Conservation (phyloP, 1,284 basidiomycete genomes). For the Rhodotorula sp. region DNA sequence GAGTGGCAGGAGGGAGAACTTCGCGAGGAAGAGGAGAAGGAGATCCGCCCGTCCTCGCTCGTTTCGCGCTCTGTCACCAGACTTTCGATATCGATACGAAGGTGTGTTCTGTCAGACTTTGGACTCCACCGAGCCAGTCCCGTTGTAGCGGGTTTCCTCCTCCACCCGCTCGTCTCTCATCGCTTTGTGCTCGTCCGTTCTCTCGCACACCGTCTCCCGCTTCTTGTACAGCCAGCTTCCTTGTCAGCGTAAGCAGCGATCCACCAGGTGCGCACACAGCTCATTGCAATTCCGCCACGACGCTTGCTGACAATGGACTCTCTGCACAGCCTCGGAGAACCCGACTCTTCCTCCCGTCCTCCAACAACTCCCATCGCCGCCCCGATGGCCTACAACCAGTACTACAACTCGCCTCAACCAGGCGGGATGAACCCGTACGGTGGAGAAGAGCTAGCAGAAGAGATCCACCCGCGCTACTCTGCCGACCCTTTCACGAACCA, state of each 20-base stretch:
- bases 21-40: background rate
- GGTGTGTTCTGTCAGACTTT: too few relatives aligned
- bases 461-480: slow-evolving; percentile 15
- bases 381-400: slow-evolving; percentile 6
- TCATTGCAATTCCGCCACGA: too few relatives aligned
- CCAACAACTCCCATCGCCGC: background rate
- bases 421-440: slow-evolving; percentile 5
- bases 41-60: background rate
- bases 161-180: too few relatives aligned
- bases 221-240: too few relatives aligned
- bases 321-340: background rate
- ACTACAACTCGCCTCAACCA: background rate
- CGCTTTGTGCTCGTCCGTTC: too few relatives aligned
- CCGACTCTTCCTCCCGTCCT: background rate
- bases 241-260: too few relatives aligned
- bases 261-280: too few relatives aligned
- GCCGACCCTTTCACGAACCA: slow-evolving; percentile 10
- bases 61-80: background rate
- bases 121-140: too few relatives aligned
- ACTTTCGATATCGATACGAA: background rate
- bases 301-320: background rate
- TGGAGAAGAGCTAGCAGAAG: slow-evolving; percentile 16
- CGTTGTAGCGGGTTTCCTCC: too few relatives aligned
- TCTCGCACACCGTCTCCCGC: too few relatives aligned
- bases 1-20: background rate